phyloP scores from a whole-genome alignment of 768 basidiomycete genomes.

The Phanerochaete carnosa region DNA sequence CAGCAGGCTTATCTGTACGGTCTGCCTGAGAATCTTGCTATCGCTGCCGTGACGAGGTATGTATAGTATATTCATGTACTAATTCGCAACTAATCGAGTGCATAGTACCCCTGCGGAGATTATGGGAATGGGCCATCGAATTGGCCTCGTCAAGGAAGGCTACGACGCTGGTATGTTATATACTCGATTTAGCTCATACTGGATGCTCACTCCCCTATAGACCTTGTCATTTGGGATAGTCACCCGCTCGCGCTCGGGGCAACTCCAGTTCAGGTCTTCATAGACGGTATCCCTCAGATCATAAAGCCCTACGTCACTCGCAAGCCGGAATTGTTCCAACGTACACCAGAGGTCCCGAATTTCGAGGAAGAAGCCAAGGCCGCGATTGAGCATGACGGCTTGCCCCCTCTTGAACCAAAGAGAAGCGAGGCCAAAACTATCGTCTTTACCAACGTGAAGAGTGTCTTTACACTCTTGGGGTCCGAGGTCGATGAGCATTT shows the following conservation, averaged over 20 bases:
- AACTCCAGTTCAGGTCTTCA: slow-evolving; percentile 76
- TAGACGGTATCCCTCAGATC: slow-evolving; percentile 79
- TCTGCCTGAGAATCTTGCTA: slow-evolving; percentile 47
- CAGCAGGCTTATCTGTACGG: slow-evolving; percentile 69
- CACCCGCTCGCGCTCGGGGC: slow-evolving; percentile 79
- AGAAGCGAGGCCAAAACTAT: slow-evolving; percentile 33
- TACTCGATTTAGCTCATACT: neutral
- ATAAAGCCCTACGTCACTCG: slow-evolving; percentile 27
- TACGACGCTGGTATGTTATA: slow-evolving; percentile 53
- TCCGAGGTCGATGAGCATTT: slow-evolving; percentile 15
- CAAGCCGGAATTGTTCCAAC: slow-evolving; percentile 51
- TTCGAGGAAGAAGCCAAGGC: slow-evolving; percentile 59
- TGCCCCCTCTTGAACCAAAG: slow-evolving; percentile 58
- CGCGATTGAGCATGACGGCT: slow-evolving; percentile 58
- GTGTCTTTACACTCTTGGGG: slow-evolving; percentile 24
- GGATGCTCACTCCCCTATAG: slow-evolving; percentile 17
- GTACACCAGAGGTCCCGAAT: slow-evolving; percentile 48
- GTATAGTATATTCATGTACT: neutral
- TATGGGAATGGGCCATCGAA: slow-evolving; percentile 63
- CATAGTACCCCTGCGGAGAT: slow-evolving; percentile 52
- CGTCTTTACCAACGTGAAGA: slow-evolving; percentile 52
- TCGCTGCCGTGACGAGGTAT: slow-evolving; percentile 54
- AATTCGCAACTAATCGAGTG: neutral
- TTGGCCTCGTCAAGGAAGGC: slow-evolving; percentile 67
- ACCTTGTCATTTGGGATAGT: slow-evolving; percentile 64